These are phyloP conservation scores for Lycium ferocissimum DNA, from an alignment of 257 asterid genomes.

Conservation along the genomic window DNA sequence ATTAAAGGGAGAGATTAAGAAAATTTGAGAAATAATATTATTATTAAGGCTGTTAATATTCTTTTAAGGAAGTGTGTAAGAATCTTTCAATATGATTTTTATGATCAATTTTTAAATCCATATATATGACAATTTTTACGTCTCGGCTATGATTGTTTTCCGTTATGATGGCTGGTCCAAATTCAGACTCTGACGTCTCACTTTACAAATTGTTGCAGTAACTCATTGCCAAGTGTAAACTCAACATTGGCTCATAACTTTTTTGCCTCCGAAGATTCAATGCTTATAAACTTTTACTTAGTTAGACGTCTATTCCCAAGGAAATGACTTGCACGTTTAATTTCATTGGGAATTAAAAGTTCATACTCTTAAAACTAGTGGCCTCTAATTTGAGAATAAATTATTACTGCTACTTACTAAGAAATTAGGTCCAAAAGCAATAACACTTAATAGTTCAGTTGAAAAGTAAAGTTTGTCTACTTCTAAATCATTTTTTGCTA, in stretches of 20 bases:
- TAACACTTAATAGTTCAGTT: not conserved
- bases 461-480: slow-evolving; percentile 12
- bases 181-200: not conserved
- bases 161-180: not conserved
- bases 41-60: too few species aligned
- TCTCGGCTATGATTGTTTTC: not conserved
- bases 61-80: too few species aligned
- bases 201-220: not conserved
- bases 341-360: not conserved
- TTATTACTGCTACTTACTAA: not conserved
- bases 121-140: not conserved
- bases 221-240: not conserved
- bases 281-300: not conserved
- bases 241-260: not conserved
- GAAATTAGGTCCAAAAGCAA: not conserved
- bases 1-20: too few species aligned
- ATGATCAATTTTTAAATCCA: not conserved
- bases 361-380: not conserved
- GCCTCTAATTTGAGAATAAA: not conserved
- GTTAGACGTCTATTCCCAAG: not conserved
- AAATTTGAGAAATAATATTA: too few species aligned
- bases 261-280: not conserved
- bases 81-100: too few species aligned
- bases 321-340: not conserved
- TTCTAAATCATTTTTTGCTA: not conserved